Base-by-base conservation (phyloP, 2,329 filamentous ascomycete genomes). In the Fusarium floridanum region DNA sequence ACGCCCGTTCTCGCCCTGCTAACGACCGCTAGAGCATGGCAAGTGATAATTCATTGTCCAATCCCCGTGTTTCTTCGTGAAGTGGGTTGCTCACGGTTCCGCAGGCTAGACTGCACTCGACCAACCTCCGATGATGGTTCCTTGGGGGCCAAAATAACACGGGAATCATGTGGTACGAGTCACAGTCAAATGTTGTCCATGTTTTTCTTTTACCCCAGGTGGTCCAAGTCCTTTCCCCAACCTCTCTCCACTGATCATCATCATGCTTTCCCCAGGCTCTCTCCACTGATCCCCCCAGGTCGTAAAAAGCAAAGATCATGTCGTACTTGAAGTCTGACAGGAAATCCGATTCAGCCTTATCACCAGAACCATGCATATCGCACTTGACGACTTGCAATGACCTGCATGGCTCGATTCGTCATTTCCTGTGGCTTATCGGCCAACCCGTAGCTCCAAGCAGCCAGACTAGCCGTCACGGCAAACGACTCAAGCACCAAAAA, bases 171-270 rank as follows among this genome's bases (percentile, higher is more conserved):
- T 14, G 24, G 24, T 53, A 17, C 16, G 24, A 53, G 48, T 8
- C 27, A 53, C 48, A 53, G 48, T 27, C 24, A 32, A 53, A 29
- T n/a, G 8, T 12, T 53, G 16, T 6, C 24, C 48, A 3, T 53
- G 17, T 29, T 29, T 50, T 50, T 22, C 32, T 34, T 50, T 53
- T n/a, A 53, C 16, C 17, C 48, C 24, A 32, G 24, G 6, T 53
- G 48, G 48, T 12, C 48, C 48, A 53, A 29, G 48, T 29, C 24
- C 48, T 53, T 53, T n/a, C 24, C 48, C 48, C 48, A 17, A 29
- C 24, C 48, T 53, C 48, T 53, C 48, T 53, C 48, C 48, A 53
- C 48, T 53, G 48, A 53, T 53, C 48, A 53, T 32, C 48, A 32
- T 7, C 48, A 48, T 48, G 43, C 43, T 32, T 53, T 53, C 48